phyloP scores from a whole-genome alignment of 1,284 basidiomycete species.

The Laetiporus sulphureus region DNA sequence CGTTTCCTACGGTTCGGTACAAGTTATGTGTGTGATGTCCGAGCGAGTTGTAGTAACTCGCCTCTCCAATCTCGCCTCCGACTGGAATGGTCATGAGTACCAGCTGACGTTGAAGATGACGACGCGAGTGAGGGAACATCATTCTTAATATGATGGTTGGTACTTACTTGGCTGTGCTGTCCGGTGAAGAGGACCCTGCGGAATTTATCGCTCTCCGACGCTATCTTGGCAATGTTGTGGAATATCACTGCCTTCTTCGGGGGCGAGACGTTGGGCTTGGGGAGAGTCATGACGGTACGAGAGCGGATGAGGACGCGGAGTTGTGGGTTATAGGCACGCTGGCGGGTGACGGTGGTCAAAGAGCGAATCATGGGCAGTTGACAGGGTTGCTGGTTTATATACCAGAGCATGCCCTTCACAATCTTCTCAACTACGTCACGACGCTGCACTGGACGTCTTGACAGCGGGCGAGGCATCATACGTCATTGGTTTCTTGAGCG shows the following conservation, averaged over 20 bases:
- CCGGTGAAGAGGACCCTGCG: slow-evolving; percentile 26
- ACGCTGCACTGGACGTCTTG: not conserved
- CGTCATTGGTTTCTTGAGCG: too few relatives aligned
- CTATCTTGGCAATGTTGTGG: slow-evolving; percentile 19
- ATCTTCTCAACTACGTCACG: not conserved
- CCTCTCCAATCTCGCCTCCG: slow-evolving; percentile 24
- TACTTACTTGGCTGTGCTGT: slow-evolving; percentile 22
- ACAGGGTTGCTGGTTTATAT: slow-evolving; percentile 2
- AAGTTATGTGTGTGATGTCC: not conserved
- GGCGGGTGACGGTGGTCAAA: not conserved
- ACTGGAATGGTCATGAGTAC: slow-evolving; percentile 28
- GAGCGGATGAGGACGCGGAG: not conserved
- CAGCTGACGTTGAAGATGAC: slow-evolving; percentile 12
- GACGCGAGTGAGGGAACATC: not conserved
- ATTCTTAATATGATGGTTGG: not conserved
- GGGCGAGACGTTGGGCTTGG: slow-evolving; percentile 25
- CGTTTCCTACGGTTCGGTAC: slow-evolving; percentile 15
- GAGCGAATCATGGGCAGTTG: not conserved
- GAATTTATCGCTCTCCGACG: slow-evolving; percentile 24
- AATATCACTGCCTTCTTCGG: slow-evolving; percentile 23
- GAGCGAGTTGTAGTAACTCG: slow-evolving; percentile 3
- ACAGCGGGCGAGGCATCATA: not conserved
- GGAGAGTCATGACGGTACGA: slow-evolving; percentile 4
- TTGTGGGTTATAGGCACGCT: not conserved
- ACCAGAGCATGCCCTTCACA: not conserved